These are phyloP conservation scores for Stellera chamaejasme DNA, from an alignment of 345 rosid genomes.

Conservation along the genomic window DNA sequence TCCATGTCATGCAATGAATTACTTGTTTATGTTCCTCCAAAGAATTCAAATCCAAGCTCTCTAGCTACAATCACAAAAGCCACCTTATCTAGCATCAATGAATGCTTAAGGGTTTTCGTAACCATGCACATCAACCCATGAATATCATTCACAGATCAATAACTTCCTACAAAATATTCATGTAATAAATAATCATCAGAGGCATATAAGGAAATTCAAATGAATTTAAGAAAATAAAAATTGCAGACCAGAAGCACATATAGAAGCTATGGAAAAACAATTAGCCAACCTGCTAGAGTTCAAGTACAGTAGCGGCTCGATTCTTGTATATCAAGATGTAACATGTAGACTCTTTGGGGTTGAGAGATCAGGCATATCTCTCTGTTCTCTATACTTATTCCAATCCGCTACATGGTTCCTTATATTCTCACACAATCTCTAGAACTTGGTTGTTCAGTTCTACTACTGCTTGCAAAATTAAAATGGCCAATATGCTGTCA, in stretches of 20 bases:
- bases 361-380: slow-evolving; percentile 94
- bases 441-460: slow-evolving; percentile 87
- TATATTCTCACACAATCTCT: slow-evolving; percentile 91
- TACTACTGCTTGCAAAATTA: slow-evolving; percentile 97
- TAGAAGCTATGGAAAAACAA: slow-evolving; percentile 10
- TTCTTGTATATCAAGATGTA: slow-evolving; percentile 87
- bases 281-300: slow-evolving; percentile 79
- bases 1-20: no score
- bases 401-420: slow-evolving; percentile 88
- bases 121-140: slow-evolving; percentile 95
- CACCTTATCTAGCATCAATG: slow-evolving; percentile 30
- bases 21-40: no score
- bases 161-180: slow-evolving; percentile 66
- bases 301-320: slow-evolving; percentile 95
- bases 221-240: background rate
- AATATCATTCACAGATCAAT: slow-evolving; percentile 89
- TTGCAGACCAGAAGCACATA: background rate
- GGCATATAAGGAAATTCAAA: background rate
- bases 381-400: slow-evolving; percentile 93
- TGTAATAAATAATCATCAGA: background rate
- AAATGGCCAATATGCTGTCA: slow-evolving; percentile 98
- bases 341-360: slow-evolving; percentile 89
- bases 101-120: slow-evolving; percentile 88
- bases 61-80: no score
- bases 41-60: no score